Base-by-base conservation (phyloP, 345 rosid species). In the Gynandropsis gynandra region DNA sequence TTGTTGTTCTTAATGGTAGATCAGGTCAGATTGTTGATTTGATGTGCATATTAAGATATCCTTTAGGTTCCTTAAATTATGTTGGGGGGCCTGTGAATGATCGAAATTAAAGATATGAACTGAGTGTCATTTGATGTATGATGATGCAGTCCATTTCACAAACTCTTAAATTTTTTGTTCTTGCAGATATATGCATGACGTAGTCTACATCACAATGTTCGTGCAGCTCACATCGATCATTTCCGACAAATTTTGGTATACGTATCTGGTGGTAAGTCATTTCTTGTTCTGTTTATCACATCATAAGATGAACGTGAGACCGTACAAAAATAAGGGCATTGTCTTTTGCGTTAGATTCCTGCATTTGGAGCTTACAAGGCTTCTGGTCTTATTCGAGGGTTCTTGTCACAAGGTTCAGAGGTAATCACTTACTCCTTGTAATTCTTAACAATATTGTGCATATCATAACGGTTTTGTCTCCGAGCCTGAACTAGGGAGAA, bases 161-260 rank as follows among this genome's bases (percentile, higher is more conserved):
- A 47, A 49, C 36, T 16, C 47, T 6, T 32, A 54, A 50, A 7
- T 54, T 19, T 47, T 31, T 53, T 5, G 29, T 47, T 54, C 5
- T 70, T 66, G 65, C 80, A 82, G 95, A 59, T 85, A 85, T 57
- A 66, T 89, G 37, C 89, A 85, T 21, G 97, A 89, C 52, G 66
- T 82, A 41, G 75, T 89, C 65, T 89, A 80, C 66, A 77, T 89
- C 60, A 89, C 96, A 34, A 76, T 84, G 69, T 89, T 89, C 16
- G 97, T 83, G 64, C 97, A 89, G 63, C 11, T 89, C 11, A 72
- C 62, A 56, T 80, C 97, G 50, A 81, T 86, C 57, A 73, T 89
- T 50, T 89, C 95, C 8, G 90, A 65, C 16, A 85, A 89, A 56
- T 83, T 89, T 72, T 89, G 95, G 95, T 80, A 70, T 61, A 70